phyloP scores from a whole-genome alignment of 2,329 filamentous ascomycete species.

The Neopestalotiopsis clavispora region DNA sequence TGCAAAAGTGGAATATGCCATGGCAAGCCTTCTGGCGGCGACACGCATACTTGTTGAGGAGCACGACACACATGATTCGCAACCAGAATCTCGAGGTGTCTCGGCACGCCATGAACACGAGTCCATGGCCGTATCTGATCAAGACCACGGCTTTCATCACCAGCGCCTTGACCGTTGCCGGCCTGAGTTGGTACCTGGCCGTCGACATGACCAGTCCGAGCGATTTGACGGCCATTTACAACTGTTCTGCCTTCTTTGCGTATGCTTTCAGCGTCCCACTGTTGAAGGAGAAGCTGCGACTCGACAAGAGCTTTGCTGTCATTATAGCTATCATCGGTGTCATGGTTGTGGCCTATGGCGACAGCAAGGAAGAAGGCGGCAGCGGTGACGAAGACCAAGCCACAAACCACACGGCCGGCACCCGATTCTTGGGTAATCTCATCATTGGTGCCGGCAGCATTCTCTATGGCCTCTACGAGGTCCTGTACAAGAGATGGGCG shows the following conservation, averaged over 20 bases:
- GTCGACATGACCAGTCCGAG: conserved; percentile 92
- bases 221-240: conserved; percentile 97
- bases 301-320: conserved; percentile 87
- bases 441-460: conserved; percentile 91
- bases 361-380: conserved; percentile 58
- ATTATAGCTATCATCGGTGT: conserved; percentile 87
- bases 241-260: conserved; percentile 98
- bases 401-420: conserved; percentile 51
- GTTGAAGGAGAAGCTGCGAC: conserved; percentile 80
- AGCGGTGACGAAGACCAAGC: conserved; percentile 42
- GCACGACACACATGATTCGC: conserved; percentile 81
- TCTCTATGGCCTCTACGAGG: conserved; percentile 95
- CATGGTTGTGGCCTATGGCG: conserved; percentile 93
- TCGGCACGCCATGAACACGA: conserved; percentile 42
- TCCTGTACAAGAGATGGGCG: conserved; percentile 90
- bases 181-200: conserved; percentile 93
- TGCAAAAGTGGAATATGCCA: conserved; percentile 78
- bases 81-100: conserved; percentile 74
- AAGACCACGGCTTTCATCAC: conserved; percentile 83
- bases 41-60: conserved; percentile 55
- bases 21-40: conserved; percentile 86
- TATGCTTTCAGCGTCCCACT: conserved; percentile 95
- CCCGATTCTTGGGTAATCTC: conserved; percentile 82
- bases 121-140: conserved; percentile 71
- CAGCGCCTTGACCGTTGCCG: conserved; percentile 84